A percentile compares a stretch with the other conserved stretches of the same genome.
phyloP scores from a whole-genome alignment of 495 filamentous ascomycete genomes.

The Lophium mytilinum region DNA sequence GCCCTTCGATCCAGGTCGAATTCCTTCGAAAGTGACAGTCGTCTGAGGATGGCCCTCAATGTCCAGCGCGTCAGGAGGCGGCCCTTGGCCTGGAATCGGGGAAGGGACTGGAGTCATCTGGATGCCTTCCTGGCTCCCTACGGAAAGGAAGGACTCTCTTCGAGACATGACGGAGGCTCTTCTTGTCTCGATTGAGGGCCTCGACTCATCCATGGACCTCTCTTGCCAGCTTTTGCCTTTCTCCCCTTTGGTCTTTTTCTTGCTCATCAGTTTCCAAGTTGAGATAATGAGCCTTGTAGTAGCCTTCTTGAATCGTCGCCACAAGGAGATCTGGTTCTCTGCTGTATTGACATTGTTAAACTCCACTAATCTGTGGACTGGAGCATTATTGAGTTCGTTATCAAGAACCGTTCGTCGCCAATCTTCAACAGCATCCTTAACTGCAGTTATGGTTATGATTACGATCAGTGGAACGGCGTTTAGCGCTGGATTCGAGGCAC shows the following conservation, averaged over 20 bases:
- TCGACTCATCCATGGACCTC: slow-evolving; percentile 39
- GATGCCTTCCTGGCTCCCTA: slow-evolving; percentile 46
- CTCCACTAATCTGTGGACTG: slow-evolving; percentile 78
- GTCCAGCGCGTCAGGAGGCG: slow-evolving; percentile 20
- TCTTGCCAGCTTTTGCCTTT: slow-evolving; percentile 38
- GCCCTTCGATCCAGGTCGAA: slow-evolving; percentile 4
- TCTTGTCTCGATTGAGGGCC: slow-evolving; percentile 59
- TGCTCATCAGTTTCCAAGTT: slow-evolving; percentile 50
- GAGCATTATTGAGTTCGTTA: slow-evolving; percentile 92
- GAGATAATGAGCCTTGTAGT: slow-evolving; percentile 55
- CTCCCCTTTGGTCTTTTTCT: slow-evolving; percentile 33
- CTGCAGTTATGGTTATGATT: slow-evolving; percentile 81
- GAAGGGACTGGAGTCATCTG: slow-evolving; percentile 96
- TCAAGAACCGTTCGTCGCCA: slow-evolving; percentile 88
- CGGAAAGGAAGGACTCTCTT: slow-evolving; percentile 52
- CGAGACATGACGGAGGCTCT: slow-evolving; percentile 55
- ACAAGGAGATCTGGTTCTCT: slow-evolving; percentile 74
- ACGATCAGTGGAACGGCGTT: slow-evolving; percentile 89
- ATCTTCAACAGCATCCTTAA: slow-evolving; percentile 98
- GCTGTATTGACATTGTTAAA: slow-evolving; percentile 92
- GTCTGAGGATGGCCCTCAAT: slow-evolving; percentile 4
- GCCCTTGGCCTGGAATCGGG: slow-evolving; percentile 51
- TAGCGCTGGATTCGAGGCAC: slow-evolving; percentile 79
- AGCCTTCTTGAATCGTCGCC: slow-evolving; percentile 90
- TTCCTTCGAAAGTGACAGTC: slow-evolving; percentile 11